phyloP scores from a whole-genome alignment of 148 eudicot species.

The Fagopyrum esculentum region DNA sequence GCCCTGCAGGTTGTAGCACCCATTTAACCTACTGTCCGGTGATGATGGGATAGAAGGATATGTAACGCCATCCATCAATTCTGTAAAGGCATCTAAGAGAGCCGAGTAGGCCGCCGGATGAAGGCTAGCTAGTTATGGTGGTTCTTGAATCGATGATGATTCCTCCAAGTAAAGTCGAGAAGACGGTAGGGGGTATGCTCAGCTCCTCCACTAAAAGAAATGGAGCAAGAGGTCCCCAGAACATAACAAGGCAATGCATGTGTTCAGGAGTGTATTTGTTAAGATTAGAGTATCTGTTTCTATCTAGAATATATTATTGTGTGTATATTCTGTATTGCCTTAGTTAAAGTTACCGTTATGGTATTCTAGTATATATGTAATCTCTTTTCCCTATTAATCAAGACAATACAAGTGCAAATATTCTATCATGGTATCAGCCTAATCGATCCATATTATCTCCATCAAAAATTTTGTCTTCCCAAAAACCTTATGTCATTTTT shows the following conservation, averaged over 20 bases:
- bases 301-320: no score
- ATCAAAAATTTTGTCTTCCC: no score
- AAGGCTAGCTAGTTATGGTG: not conserved
- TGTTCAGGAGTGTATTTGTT: conserved; percentile 98
- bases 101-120: not conserved
- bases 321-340: no score
- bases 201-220: no score
- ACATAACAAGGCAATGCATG: conserved; percentile 97
- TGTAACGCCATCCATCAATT: not conserved
- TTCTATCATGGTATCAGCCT: no score
- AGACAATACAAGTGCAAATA: no score
- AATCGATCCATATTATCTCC: no score
- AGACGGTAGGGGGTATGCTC: not conserved
- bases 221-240: conserved; percentile 98
- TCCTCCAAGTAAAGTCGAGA: not conserved
- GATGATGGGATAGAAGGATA: not conserved
- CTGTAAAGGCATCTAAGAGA: not conserved
- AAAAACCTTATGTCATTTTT: no score
- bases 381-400: no score
- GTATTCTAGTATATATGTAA: no score
- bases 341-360: no score
- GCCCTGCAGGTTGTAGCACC: not conserved
- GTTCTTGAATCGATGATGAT: not conserved
- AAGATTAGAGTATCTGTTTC: no score
- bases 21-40: not conserved